Evolutionary conservation across 805 yeast genomes (phyloP).

Genomic region (Teunomyces tritomae): DNA sequence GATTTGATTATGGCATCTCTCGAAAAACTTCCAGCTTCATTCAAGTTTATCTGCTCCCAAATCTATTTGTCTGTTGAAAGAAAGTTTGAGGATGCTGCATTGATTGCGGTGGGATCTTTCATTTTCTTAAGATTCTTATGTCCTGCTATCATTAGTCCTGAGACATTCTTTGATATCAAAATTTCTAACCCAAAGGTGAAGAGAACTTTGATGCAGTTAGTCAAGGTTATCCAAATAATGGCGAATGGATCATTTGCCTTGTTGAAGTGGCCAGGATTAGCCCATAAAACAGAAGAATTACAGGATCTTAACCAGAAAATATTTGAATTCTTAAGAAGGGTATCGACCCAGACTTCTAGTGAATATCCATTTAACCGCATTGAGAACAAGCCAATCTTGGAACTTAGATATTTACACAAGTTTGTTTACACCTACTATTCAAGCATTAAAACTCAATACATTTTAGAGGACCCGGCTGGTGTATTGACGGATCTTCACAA

Average conservation of each 20-base stretch:
- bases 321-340: constrained; percentile 23
- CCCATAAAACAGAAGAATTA: constrained; percentile 39
- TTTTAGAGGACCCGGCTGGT: constrained; percentile 21
- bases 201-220: constrained; percentile 72
- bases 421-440: constrained; percentile 35
- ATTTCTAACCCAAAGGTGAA: constrained; percentile 39
- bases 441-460: constrained; percentile 28
- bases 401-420: constrained; percentile 39
- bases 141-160: constrained; percentile 91
- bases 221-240: constrained; percentile 79
- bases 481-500: constrained; percentile 15
- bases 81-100: constrained; percentile 60
- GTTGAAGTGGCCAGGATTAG: constrained; percentile 61
- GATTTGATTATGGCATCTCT: constrained; percentile 57
- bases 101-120: constrained; percentile 80
- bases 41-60: constrained; percentile 67
- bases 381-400: constrained; percentile 28
- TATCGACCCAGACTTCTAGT: constrained; percentile 17
- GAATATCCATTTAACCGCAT: constrained; percentile 9
- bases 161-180: constrained; percentile 43
- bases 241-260: constrained; percentile 76
- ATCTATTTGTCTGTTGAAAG: constrained; percentile 54
- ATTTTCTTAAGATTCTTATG: constrained; percentile 76
- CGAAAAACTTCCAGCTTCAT: constrained; percentile 62
- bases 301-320: constrained; percentile 26